Evolutionary conservation across 148 eudicot genomes (phyloP).

Genomic region (Bassia scoparia): DNA sequence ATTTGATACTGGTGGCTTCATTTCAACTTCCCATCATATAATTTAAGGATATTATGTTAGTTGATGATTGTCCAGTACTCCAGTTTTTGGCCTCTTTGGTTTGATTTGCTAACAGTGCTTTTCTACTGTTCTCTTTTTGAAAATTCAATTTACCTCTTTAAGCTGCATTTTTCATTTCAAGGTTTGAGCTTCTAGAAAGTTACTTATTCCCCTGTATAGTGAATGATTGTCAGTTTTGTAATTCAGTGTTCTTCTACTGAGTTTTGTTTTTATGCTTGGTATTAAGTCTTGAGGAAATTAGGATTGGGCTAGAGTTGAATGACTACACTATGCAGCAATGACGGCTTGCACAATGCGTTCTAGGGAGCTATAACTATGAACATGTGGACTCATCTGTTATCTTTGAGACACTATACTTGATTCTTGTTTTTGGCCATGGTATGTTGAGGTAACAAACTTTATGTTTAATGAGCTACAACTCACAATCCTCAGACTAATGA

Average conservation of each 20-base stretch:
- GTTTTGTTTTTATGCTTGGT: conserved; percentile 11
- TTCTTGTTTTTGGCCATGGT: conserved; percentile 88
- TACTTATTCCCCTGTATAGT: neutral
- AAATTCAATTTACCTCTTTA: neutral
- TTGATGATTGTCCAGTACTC: neutral
- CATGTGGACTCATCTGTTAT: conserved; percentile 93
- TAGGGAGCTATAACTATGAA: conserved; percentile 93
- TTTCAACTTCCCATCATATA: too few relatives aligned
- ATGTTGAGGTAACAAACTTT: conserved; percentile 61
- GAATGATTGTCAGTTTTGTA: neutral
- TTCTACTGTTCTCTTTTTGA: neutral
- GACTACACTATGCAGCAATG: conserved; percentile 93
- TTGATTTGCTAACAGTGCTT: neutral
- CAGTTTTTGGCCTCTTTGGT: neutral
- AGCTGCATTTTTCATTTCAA: neutral
- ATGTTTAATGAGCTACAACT: neutral
- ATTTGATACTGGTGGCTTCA: neutral
- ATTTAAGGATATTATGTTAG: neutral
- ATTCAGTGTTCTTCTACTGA: neutral
- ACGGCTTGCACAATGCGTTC: conserved; percentile 94
- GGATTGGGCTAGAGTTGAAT: conserved; percentile 82
- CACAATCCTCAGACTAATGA: neutral
- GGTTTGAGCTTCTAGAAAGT: neutral
- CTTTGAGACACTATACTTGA: conserved; percentile 86
- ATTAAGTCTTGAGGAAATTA: conserved; percentile 88